Conservation (phyloP, 2,329 filamentous ascomycete genomes). For the Exophiala spinifera region DNA sequence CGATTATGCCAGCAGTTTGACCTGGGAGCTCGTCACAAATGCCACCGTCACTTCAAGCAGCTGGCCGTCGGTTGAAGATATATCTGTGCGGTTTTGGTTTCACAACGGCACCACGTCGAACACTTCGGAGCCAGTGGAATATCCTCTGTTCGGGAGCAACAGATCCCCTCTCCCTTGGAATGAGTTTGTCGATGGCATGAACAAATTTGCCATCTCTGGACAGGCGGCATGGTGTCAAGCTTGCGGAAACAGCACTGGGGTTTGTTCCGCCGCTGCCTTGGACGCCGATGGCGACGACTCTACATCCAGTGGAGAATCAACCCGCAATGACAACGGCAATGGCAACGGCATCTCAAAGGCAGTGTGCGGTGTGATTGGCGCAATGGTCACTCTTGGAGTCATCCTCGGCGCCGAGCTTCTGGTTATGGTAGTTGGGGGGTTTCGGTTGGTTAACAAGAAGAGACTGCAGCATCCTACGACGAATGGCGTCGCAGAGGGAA, state of each 20-base stretch:
- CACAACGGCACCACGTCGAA: constrained; percentile 58
- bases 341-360: constrained; percentile 59
- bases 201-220: constrained; percentile 63
- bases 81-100: constrained; percentile 59
- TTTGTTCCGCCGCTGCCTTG: constrained; percentile 54
- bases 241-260: constrained; percentile 70
- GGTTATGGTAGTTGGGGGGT: constrained; percentile 54
- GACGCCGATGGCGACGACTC: constrained; percentile 27
- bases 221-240: constrained; percentile 68
- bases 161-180: constrained; percentile 61
- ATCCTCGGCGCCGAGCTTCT: constrained; percentile 56
- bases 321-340: constrained; percentile 35
- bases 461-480: constrained; percentile 26
- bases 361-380: constrained; percentile 78
- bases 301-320: constrained; percentile 29
- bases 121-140: constrained; percentile 45
- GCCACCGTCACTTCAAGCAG: constrained; percentile 30
- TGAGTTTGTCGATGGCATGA: constrained; percentile 63
- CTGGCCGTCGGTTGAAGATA: constrained; percentile 45
- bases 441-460: constrained; percentile 58
- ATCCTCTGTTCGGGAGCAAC: constrained; percentile 60
- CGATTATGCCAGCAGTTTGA: constrained; percentile 81
- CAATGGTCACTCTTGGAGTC: constrained; percentile 64
- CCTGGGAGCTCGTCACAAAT: constrained; percentile 68
- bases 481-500: too few relatives aligned